Conservation (phyloP, 1,139 yeast species). For the Zygosaccharomyces pseudobailii region DNA sequence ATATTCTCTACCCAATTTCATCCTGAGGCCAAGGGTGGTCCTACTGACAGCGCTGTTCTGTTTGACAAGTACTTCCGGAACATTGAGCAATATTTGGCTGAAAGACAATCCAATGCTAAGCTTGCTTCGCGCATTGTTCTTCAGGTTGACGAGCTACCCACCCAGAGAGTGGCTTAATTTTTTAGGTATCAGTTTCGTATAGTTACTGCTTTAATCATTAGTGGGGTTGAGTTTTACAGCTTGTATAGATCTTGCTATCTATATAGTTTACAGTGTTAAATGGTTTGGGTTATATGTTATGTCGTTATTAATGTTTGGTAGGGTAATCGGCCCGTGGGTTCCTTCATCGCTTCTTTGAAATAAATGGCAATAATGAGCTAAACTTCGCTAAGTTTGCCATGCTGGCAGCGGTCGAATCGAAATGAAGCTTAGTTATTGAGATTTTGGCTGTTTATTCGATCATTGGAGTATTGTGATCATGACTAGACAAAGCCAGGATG, state of each 20-base stretch:
- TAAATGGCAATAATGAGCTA: neutral
- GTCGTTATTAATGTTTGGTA: neutral
- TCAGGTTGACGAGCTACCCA: slow-evolving; percentile 75
- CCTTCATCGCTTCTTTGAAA: neutral
- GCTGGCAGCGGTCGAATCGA: neutral
- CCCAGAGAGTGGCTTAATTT: slow-evolving; percentile 60
- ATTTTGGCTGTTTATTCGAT: neutral
- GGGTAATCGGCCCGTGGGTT: neutral
- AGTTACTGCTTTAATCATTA: neutral
- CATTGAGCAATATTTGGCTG: slow-evolving; percentile 54
- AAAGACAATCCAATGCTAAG: slow-evolving; percentile 34
- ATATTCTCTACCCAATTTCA: slow-evolving; percentile 96
- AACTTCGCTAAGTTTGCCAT: neutral
- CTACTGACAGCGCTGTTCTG: slow-evolving; percentile 82
- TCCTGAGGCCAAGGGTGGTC: slow-evolving; percentile 99
- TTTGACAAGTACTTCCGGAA: slow-evolving; percentile 84
- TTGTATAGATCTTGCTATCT: neutral
- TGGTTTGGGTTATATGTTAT: neutral
- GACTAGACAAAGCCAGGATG: slow-evolving; percentile 12
- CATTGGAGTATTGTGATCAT: neutral
- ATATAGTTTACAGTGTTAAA: neutral
- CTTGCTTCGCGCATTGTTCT: slow-evolving; percentile 49
- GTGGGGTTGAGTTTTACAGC: neutral
- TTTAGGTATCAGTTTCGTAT: neutral
- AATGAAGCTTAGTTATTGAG: neutral